Evolutionary conservation across 768 basidiomycete genomes (phyloP).

Genomic region (Tricholoma terreum): DNA sequence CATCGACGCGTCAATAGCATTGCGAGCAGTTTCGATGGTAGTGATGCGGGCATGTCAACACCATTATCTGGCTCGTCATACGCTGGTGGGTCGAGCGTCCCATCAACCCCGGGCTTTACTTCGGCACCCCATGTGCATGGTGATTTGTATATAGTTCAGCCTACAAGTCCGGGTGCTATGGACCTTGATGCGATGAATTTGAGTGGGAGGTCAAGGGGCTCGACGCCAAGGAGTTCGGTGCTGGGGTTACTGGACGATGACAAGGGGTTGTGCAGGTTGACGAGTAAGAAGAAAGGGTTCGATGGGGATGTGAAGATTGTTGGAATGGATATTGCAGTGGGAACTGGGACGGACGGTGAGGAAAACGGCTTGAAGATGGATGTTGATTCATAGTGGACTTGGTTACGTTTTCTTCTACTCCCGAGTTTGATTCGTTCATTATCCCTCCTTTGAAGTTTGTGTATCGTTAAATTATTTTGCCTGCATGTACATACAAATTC

Average conservation of each 20-base stretch:
- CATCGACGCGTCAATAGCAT: slow-evolving; percentile 14
- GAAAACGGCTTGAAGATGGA: slow-evolving; percentile 25
- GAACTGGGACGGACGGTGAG: slow-evolving; percentile 9
- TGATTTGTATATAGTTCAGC: slow-evolving; percentile 7
- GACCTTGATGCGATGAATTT: slow-evolving; percentile 21
- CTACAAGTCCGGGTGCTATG: slow-evolving; percentile 28
- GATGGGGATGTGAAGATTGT: slow-evolving; percentile 27
- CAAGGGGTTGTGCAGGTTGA: slow-evolving; percentile 3
- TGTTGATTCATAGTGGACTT: slow-evolving; percentile 16
- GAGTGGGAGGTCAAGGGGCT: slow-evolving; percentile 16
- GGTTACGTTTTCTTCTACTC: no score
- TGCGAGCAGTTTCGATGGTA: slow-evolving; percentile 17
- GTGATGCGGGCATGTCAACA: slow-evolving; percentile 19
- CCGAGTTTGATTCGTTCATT: no score
- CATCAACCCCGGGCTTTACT: slow-evolving; percentile 31
- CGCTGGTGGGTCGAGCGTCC: slow-evolving; percentile 30
- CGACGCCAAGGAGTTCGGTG: slow-evolving; percentile 22
- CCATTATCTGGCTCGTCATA: slow-evolving; percentile 27
- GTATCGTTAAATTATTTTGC: no score
- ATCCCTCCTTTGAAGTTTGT: no score
- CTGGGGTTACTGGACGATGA: slow-evolving; percentile 18
- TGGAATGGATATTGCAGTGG: slow-evolving; percentile 18
- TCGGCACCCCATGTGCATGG: slow-evolving; percentile 10
- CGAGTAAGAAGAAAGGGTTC: slow-evolving; percentile 13
- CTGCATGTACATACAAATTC: no score